phyloP scores from a whole-genome alignment of 2,329 filamentous ascomycete genomes.

The Chaetomium globosum region DNA sequence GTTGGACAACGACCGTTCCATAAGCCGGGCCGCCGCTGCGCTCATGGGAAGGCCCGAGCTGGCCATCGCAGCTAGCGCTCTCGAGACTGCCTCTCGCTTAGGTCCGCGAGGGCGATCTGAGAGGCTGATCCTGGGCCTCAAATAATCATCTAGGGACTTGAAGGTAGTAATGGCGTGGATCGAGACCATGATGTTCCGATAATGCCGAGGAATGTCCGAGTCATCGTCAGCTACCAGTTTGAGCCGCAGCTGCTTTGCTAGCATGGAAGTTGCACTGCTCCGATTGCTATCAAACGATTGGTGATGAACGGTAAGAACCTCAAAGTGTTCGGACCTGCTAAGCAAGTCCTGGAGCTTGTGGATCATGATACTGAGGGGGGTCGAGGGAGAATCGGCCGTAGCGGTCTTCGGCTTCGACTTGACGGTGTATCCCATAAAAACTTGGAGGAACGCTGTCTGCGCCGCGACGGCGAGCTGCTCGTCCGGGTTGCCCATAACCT shows the following conservation, averaged over 20 bases:
- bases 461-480: constrained; percentile 65
- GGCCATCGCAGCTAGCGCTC: constrained; percentile 75
- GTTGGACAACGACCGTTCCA: constrained; percentile 46
- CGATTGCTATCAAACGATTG: constrained; percentile 88
- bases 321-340: constrained; percentile 96
- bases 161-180: constrained; percentile 99
- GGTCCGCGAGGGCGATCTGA: constrained; percentile 72
- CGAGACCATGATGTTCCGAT: constrained; percentile 94
- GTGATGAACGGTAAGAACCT: constrained; percentile 92
- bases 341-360: constrained; percentile 94
- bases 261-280: constrained; percentile 90
- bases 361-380: constrained; percentile 86
- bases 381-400: constrained; percentile 69
- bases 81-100: constrained; percentile 63
- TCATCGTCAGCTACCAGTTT: constrained; percentile 87
- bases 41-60: constrained; percentile 66
- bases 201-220: constrained; percentile 83
- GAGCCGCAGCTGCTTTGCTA: constrained; percentile 91
- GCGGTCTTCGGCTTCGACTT: constrained; percentile 67
- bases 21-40: constrained; percentile 51
- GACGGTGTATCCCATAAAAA: constrained; percentile 81
- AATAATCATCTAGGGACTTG: constrained; percentile 93
- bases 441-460: constrained; percentile 81
- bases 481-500: constrained; percentile 75
- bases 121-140: constrained; percentile 83